A percentile compares a stretch with the other conserved stretches of the same genome.
Conservation (phyloP, 768 basidiomycete genomes). For the Amanita rubescens region DNA sequence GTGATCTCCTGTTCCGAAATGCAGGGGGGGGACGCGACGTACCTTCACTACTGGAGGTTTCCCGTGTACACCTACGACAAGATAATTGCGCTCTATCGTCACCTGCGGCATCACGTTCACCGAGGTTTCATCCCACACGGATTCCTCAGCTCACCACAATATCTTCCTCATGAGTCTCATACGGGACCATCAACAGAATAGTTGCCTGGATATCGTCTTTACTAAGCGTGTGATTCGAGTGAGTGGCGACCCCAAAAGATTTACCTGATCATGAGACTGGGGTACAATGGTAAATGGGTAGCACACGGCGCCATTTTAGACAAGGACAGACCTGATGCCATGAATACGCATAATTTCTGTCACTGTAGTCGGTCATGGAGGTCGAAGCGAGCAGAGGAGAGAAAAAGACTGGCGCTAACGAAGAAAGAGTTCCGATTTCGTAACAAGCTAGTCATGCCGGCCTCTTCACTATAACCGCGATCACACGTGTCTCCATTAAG, state of each 20-base stretch:
- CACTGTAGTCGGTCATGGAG: slow-evolving; percentile 34
- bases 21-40: slow-evolving; percentile 14
- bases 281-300: slow-evolving; percentile 9
- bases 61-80: slow-evolving; percentile 68
- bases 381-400: slow-evolving; percentile 2
- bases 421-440: not conserved
- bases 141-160: slow-evolving; percentile 42
- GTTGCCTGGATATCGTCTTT: slow-evolving; percentile 49
- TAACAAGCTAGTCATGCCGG: slow-evolving; percentile 1
- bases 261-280: slow-evolving; percentile 85
- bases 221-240: not conserved
- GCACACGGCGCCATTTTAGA: slow-evolving; percentile 12
- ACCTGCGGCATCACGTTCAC: slow-evolving; percentile 36
- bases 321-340: slow-evolving; percentile 71
- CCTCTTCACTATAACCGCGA: not conserved
- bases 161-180: slow-evolving; percentile 64
- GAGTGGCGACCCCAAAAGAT: slow-evolving; percentile 2
- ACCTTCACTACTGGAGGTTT: slow-evolving; percentile 72
- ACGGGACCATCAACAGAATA: slow-evolving; percentile 66
- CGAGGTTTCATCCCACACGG: not conserved
- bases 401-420: slow-evolving; percentile 6
- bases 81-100: slow-evolving; percentile 59
- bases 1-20: not conserved
- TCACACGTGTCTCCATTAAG: slow-evolving; percentile 1
- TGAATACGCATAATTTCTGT: slow-evolving; percentile 51